These are phyloP conservation scores for Penicillium thymicola DNA, from an alignment of 2,329 filamentous ascomycete species.

Conservation along the genomic window DNA sequence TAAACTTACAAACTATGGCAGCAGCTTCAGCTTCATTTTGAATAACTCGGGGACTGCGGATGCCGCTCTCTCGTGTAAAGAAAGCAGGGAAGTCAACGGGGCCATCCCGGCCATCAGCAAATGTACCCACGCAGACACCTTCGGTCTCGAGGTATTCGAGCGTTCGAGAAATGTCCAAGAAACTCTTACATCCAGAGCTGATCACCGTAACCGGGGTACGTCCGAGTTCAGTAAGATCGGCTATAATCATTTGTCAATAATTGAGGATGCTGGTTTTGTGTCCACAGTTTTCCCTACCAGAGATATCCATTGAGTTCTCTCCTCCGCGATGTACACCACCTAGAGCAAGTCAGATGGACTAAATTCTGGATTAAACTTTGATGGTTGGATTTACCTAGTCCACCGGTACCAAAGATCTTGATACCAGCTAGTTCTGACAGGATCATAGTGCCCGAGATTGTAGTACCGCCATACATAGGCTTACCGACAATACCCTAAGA, in stretches of 20 bases:
- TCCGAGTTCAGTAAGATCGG: slow-evolving; percentile 90
- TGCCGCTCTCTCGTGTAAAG: slow-evolving; percentile 82
- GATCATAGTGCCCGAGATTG: slow-evolving; percentile 88
- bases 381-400: slow-evolving; percentile 56
- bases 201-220: slow-evolving; percentile 85
- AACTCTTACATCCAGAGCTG: slow-evolving; percentile 90
- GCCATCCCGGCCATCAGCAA: slow-evolving; percentile 73
- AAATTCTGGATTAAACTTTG: background rate
- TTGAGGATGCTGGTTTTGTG: background rate
- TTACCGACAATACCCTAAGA: slow-evolving; percentile 61
- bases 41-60: slow-evolving; percentile 73
- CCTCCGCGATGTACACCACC: slow-evolving; percentile 88
- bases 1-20: slow-evolving; percentile 67
- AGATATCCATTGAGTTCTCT: slow-evolving; percentile 85
- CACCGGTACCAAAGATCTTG: slow-evolving; percentile 89
- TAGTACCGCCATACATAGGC: slow-evolving; percentile 82
- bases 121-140: slow-evolving; percentile 78
- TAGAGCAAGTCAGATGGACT: slow-evolving; percentile 21
- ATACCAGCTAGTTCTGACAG: slow-evolving; percentile 84
- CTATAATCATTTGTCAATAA: slow-evolving; percentile 37
- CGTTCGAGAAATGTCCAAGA: slow-evolving; percentile 86
- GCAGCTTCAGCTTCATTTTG: slow-evolving; percentile 77
- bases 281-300: slow-evolving; percentile 40
- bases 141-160: slow-evolving; percentile 74
- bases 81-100: slow-evolving; percentile 86